Evolutionary conservation across 2,329 filamentous ascomycete species (phyloP).

Genomic region (Aspergillus aculeatinus): DNA sequence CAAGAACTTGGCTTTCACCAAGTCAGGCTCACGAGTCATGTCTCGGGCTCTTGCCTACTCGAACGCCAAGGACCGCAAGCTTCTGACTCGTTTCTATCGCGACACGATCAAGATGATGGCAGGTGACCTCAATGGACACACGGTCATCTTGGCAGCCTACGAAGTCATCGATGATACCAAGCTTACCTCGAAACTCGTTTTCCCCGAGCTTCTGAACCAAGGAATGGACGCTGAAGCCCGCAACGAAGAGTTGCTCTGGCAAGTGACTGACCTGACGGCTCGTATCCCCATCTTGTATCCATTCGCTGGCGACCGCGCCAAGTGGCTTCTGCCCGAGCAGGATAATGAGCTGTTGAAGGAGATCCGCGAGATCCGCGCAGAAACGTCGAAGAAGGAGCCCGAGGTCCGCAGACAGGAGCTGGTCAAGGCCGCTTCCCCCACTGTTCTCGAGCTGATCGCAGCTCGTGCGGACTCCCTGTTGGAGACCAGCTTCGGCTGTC

Average conservation of each 20-base stretch:
- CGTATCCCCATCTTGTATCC: slow-evolving; percentile 74
- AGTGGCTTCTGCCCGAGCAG: slow-evolving; percentile 62
- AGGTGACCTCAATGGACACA: slow-evolving; percentile 73
- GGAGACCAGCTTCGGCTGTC: slow-evolving; percentile 77
- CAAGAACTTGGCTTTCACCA: slow-evolving; percentile 95
- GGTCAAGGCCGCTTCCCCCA: slow-evolving; percentile 68
- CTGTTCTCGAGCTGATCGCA: slow-evolving; percentile 71
- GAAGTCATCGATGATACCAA: slow-evolving; percentile 96
- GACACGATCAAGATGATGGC: slow-evolving; percentile 85
- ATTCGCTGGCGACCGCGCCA: slow-evolving; percentile 63
- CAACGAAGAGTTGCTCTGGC: slow-evolving; percentile 45
- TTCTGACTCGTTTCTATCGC: slow-evolving; percentile 84
- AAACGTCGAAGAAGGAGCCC: slow-evolving; percentile 90
- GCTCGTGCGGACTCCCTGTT: slow-evolving; percentile 67
- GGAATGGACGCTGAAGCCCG: slow-evolving; percentile 45
- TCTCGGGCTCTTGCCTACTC: slow-evolving; percentile 81
- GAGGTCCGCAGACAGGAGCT: slow-evolving; percentile 74
- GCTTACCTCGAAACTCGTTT: slow-evolving; percentile 78
- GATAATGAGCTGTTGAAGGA: slow-evolving; percentile 73
- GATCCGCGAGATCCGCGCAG: slow-evolving; percentile 73
- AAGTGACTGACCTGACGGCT: slow-evolving; percentile 49
- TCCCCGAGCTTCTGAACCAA: slow-evolving; percentile 79
- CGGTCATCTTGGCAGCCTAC: slow-evolving; percentile 79
- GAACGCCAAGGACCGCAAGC: slow-evolving; percentile 87
- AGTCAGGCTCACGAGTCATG: slow-evolving; percentile 77